A percentile compares a stretch with the other conserved stretches of the same genome.
phyloP scores from a whole-genome alignment of 768 basidiomycete genomes.

The Hericium erinaceus region DNA sequence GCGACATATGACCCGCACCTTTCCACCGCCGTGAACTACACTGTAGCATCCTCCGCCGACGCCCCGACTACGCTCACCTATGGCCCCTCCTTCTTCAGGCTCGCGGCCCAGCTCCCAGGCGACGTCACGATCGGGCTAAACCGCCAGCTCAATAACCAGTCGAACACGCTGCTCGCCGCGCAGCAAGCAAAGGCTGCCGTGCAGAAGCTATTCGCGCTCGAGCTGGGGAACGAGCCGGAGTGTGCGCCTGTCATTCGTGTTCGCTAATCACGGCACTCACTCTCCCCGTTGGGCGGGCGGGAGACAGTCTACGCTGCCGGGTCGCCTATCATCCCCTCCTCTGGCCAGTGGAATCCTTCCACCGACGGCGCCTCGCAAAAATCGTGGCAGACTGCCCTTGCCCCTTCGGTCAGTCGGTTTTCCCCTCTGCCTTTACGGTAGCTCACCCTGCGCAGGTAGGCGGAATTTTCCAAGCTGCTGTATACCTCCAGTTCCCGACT shows the following conservation, averaged over 20 bases:
- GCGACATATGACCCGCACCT: constrained; percentile 29
- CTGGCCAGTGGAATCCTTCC: constrained; percentile 23
- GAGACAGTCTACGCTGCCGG: constrained; percentile 22
- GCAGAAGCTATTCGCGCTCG: constrained; percentile 27
- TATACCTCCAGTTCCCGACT: constrained; percentile 21
- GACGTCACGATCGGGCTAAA: constrained; percentile 29
- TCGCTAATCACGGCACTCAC: too few species aligned
- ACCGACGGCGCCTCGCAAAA: constrained; percentile 25
- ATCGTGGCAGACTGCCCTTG: constrained; percentile 23
- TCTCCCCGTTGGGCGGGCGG: too few species aligned
- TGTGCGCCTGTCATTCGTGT: too few species aligned
- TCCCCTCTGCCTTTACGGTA: too few species aligned
- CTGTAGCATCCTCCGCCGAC: constrained; percentile 26
- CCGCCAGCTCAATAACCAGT: constrained; percentile 27
- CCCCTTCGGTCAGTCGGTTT: constrained; percentile 18
- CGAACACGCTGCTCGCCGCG: constrained; percentile 25
- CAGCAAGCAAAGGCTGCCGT: constrained; percentile 22
- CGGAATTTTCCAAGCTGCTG: constrained; percentile 28
- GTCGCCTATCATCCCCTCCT: constrained; percentile 24
- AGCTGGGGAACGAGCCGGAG: constrained; percentile 13
- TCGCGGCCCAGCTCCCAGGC: constrained; percentile 24
- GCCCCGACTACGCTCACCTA: constrained; percentile 23
- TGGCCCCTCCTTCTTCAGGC: constrained; percentile 22
- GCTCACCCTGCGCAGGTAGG: constrained; percentile 18
- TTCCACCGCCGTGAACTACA: constrained; percentile 25